Evolutionary conservation across 163 green algal genomes (phyloP).

Genomic region (Volvox carteri): DNA sequence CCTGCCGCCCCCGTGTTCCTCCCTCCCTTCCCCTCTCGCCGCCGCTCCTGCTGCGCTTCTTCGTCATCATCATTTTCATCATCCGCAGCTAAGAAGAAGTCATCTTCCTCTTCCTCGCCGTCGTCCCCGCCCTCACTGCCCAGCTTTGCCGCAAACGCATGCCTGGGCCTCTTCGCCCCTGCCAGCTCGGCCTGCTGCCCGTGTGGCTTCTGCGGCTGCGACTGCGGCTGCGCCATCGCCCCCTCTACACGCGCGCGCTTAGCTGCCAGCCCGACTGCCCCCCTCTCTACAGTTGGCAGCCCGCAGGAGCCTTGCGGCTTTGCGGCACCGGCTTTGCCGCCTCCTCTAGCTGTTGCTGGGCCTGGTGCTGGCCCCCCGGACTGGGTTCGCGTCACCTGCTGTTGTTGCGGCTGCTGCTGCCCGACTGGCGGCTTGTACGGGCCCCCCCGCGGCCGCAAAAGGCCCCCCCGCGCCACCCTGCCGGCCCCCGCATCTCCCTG

Average conservation of each 20-base stretch:
- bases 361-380: too few relatives aligned
- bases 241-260: constrained; percentile 18
- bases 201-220: constrained; percentile 21
- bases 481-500: too few relatives aligned
- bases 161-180: not conserved
- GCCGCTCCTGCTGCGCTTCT: not conserved
- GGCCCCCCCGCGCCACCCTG: too few relatives aligned
- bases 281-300: not conserved
- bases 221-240: not conserved
- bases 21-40: too few relatives aligned
- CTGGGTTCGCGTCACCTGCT: too few relatives aligned
- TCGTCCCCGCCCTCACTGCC: not conserved
- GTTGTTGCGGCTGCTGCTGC: too few relatives aligned
- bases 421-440: too few relatives aligned
- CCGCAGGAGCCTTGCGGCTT: too few relatives aligned
- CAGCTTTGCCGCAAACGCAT: constrained; percentile 3
- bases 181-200: not conserved
- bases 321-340: too few relatives aligned
- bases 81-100: constrained; percentile 31
- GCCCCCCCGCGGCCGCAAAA: too few relatives aligned
- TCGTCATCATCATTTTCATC: not conserved
- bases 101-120: constrained; percentile 16
- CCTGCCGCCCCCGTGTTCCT: not conserved
- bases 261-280: not conserved
- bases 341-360: too few relatives aligned